These are phyloP conservation scores for Beverwykella pulmonaria DNA, from an alignment of 495 filamentous ascomycete species.

Conservation along the genomic window DNA sequence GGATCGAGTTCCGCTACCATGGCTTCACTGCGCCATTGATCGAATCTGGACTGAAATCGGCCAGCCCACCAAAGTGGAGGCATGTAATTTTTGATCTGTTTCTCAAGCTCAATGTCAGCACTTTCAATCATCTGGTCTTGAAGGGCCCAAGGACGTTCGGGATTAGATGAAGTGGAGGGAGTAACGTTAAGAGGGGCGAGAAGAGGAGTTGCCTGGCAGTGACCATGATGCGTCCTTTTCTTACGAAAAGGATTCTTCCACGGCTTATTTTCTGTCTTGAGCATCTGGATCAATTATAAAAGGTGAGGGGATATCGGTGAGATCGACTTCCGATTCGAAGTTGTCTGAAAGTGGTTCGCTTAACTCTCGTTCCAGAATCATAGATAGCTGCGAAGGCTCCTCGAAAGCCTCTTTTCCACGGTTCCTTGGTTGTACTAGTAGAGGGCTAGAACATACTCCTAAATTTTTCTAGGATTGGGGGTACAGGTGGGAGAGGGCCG, in stretches of 20 bases:
- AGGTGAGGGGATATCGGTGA: background rate
- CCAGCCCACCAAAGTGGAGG: slow-evolving; percentile 31
- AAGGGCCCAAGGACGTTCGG: slow-evolving; percentile 6
- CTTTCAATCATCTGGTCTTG: background rate
- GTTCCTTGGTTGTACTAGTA: background rate
- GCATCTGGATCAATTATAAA: background rate
- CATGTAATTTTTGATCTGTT: slow-evolving; percentile 29
- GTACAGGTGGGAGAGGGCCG: slow-evolving; percentile 17
- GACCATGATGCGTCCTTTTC: background rate
- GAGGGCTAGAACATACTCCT: background rate
- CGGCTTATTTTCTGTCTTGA: background rate
- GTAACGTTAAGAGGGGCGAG: background rate
- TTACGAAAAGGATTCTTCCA: background rate
- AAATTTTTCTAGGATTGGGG: slow-evolving; percentile 27
- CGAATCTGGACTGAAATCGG: slow-evolving; percentile 21
- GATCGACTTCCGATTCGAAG: background rate
- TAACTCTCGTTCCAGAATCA: background rate
- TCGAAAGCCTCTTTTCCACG: background rate
- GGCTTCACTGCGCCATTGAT: slow-evolving; percentile 31
- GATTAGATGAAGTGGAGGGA: too few relatives aligned
- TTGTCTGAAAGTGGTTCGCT: background rate
- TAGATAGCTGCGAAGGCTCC: background rate
- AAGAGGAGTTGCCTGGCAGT: background rate
- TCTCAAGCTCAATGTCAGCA: slow-evolving; percentile 5
- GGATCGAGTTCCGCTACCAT: slow-evolving; percentile 23